phyloP scores from a whole-genome alignment of 2,329 filamentous ascomycete genomes.

The Botrytis cinerea region DNA sequence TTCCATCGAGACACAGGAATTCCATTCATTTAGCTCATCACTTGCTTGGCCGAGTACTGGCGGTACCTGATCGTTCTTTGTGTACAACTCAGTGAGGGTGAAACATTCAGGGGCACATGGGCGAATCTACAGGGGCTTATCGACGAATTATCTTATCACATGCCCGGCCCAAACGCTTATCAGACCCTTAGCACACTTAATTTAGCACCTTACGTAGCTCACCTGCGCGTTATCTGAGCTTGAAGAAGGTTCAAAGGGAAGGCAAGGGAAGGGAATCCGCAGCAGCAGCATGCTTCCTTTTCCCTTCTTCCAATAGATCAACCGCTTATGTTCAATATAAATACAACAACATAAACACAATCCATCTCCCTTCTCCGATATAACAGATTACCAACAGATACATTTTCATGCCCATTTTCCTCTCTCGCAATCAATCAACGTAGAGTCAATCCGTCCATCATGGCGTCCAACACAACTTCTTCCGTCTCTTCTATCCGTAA shows the following conservation, averaged over 20 bases:
- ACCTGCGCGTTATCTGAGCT: neutral
- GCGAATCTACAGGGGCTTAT: slow-evolving; percentile 5
- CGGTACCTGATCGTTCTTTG: neutral
- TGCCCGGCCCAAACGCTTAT: slow-evolving; percentile 3
- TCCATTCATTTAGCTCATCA: neutral
- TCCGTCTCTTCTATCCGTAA: slow-evolving; percentile 33
- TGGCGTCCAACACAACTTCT: slow-evolving; percentile 17
- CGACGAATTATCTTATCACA: slow-evolving; percentile 14
- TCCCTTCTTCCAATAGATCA: neutral
- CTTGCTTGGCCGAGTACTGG: slow-evolving; percentile 12
- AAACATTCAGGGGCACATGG: slow-evolving; percentile 24
- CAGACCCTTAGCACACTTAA: slow-evolving; percentile 7
- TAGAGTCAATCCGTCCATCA: neutral
- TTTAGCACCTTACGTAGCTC: slow-evolving; percentile 10
- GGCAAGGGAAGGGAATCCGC: neutral
- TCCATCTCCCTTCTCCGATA: too few relatives aligned
- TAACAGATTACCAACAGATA: neutral
- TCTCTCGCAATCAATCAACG: neutral
- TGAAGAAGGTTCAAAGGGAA: neutral
- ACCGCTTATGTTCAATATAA: too few relatives aligned
- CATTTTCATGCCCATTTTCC: neutral
- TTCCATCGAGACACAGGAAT: neutral
- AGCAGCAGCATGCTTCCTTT: slow-evolving; percentile 2
- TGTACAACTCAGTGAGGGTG: slow-evolving; percentile 10
- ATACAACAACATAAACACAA: neutral